phyloP scores from a whole-genome alignment of 371 early-diverging fungal species.

The Antonospora locustae region DNA sequence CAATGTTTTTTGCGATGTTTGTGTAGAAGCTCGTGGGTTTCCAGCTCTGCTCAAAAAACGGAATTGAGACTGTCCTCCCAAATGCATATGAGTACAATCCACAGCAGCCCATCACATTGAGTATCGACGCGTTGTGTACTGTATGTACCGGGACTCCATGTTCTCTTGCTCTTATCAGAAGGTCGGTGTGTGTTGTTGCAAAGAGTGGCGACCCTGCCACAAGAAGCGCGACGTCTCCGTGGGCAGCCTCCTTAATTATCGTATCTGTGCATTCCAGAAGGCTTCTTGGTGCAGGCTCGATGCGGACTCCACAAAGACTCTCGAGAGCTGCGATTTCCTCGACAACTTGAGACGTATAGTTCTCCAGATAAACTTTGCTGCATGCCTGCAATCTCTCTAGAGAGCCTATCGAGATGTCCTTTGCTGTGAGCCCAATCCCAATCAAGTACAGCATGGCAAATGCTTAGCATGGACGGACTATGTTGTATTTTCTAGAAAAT shows the following conservation, averaged over 20 bases:
- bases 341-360: constrained; percentile 85
- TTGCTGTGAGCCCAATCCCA: constrained; percentile 84
- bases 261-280: constrained; percentile 80
- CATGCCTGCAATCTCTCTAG: constrained; percentile 72
- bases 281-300: constrained; percentile 77
- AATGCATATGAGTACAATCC: constrained; percentile 93
- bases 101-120: constrained; percentile 89
- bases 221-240: constrained; percentile 73
- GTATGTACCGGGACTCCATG: constrained; percentile 65
- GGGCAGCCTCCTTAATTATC: constrained; percentile 72
- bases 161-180: constrained; percentile 79
- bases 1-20: constrained; percentile 69
- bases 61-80: constrained; percentile 93
- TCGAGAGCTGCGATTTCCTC: constrained; percentile 57
- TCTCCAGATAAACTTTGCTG: constrained; percentile 80
- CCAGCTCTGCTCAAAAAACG: constrained; percentile 85
- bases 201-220: constrained; percentile 92
- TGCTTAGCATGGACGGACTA: neutral
- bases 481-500: constrained; percentile 14
- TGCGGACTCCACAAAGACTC: constrained; percentile 66
- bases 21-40: constrained; percentile 86
- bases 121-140: constrained; percentile 93
- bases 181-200: constrained; percentile 95
- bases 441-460: constrained; percentile 69
- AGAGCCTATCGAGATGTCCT: constrained; percentile 52